Conservation (phyloP, 106 monocot species). For the Acorus gramineus region DNA sequence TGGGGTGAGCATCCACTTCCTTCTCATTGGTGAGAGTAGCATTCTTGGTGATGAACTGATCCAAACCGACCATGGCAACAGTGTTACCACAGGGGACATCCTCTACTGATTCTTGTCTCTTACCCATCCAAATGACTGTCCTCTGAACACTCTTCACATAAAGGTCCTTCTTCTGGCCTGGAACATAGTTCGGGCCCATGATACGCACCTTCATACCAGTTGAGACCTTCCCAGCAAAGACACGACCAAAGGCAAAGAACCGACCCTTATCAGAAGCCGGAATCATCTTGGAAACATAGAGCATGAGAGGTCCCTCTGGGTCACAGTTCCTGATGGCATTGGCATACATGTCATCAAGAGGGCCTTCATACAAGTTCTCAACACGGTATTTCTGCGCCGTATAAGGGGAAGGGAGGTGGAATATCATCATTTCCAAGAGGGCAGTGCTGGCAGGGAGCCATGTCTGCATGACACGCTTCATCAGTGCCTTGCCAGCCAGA, state of each 20-base stretch:
- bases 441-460: conserved; percentile 43
- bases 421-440: conserved; percentile 50
- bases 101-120: conserved; percentile 41
- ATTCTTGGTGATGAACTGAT: conserved; percentile 46
- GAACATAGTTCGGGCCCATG: conserved; percentile 46
- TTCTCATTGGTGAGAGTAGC: conserved; percentile 46
- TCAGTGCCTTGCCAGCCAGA: conserved; percentile 32
- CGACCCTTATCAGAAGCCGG: conserved; percentile 43
- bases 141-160: conserved; percentile 45
- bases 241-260: conserved; percentile 46
- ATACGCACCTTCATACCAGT: conserved; percentile 38
- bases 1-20: conserved; percentile 42
- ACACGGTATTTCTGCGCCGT: conserved; percentile 44
- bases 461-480: conserved; percentile 48
- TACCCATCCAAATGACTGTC: conserved; percentile 52
- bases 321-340: conserved; percentile 38
- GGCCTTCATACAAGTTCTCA: conserved; percentile 42
- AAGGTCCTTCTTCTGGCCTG: conserved; percentile 47
- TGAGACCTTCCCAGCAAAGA: conserved; percentile 32
- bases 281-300: conserved; percentile 49
- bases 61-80: conserved; percentile 40
- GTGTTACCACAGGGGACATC: conserved; percentile 52
- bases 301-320: conserved; percentile 39
- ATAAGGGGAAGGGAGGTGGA: conserved; percentile 36
- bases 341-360: conserved; percentile 39